Percentiles rank a stretch among this genome's conserved stretches.
Evolutionary conservation across 306 rosid genomes (phyloP).

Genomic region (Quercus variabilis): DNA sequence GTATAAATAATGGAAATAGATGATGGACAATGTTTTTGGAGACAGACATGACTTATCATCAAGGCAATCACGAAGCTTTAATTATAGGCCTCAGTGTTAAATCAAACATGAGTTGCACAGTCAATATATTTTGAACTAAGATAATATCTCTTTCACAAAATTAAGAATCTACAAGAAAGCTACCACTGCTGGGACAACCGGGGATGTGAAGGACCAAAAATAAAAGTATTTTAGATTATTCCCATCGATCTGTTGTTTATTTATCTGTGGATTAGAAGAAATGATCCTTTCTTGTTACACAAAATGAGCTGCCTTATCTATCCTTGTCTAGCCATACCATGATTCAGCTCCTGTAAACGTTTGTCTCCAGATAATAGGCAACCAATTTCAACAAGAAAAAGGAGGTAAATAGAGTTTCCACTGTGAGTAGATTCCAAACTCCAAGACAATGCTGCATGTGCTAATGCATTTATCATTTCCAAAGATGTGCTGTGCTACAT

Average conservation of each 20-base stretch:
- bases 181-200: background rate
- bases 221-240: background rate
- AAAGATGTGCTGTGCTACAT: background rate
- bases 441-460: background rate
- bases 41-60: background rate
- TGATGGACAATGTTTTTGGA: background rate
- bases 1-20: constrained; percentile 27
- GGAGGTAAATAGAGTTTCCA: background rate
- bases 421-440: background rate
- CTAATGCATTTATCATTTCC: background rate
- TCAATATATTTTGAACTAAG: no score
- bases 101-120: no score
- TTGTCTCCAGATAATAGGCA: background rate
- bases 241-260: background rate
- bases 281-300: background rate
- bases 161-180: background rate
- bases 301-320: background rate
- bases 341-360: background rate
- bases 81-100: background rate
- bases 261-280: background rate
- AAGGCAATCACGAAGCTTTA: background rate
- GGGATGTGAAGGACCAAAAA: background rate
- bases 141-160: background rate
- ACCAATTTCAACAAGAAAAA: background rate
- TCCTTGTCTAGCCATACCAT: background rate